These are phyloP conservation scores for Aspergillus transmontanensis DNA, from an alignment of 2,329 filamentous ascomycete genomes.

Conservation along the genomic window DNA sequence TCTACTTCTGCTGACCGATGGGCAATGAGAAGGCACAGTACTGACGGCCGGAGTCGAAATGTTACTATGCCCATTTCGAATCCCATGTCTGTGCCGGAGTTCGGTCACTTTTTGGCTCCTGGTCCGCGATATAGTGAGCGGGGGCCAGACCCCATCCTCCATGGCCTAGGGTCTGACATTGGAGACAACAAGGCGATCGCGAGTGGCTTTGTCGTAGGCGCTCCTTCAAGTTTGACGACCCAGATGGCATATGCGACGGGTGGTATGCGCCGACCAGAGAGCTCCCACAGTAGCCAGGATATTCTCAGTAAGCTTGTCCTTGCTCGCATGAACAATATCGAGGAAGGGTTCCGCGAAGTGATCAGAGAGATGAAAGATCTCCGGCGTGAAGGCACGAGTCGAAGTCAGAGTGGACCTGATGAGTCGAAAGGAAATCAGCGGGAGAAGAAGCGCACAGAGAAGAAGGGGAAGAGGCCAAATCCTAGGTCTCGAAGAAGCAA, in stretches of 20 bases:
- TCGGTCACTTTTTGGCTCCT: slow-evolving; percentile 57
- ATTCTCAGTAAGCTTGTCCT: slow-evolving; percentile 80
- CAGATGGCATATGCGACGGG: slow-evolving; percentile 76
- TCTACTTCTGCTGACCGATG: slow-evolving; percentile 38
- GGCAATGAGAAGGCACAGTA: slow-evolving; percentile 46
- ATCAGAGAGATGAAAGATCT: slow-evolving; percentile 73
- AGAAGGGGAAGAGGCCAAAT: slow-evolving; percentile 26
- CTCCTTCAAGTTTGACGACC: slow-evolving; percentile 77
- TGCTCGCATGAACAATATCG: slow-evolving; percentile 87
- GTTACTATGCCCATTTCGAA: slow-evolving; percentile 56
- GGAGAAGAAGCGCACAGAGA: slow-evolving; percentile 31
- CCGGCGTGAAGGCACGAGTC: slow-evolving; percentile 48
- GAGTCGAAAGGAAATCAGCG: slow-evolving; percentile 24
- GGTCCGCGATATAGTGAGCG: slow-evolving; percentile 36
- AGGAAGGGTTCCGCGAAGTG: slow-evolving; percentile 89
- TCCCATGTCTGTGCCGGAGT: slow-evolving; percentile 60
- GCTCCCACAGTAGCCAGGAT: slow-evolving; percentile 61
- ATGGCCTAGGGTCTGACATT: slow-evolving; percentile 74
- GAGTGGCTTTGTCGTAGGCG: slow-evolving; percentile 62
- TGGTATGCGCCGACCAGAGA: slow-evolving; percentile 52
- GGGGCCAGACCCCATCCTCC: slow-evolving; percentile 66
- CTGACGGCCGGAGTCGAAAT: slow-evolving; percentile 55
- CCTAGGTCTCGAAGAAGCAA: slow-evolving; percentile 22
- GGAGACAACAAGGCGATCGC: slow-evolving; percentile 64
- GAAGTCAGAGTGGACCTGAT: slow-evolving; percentile 31